Conservation (phyloP, 2,329 filamentous ascomycete species). For the Pseudocercospora eumusae region DNA sequence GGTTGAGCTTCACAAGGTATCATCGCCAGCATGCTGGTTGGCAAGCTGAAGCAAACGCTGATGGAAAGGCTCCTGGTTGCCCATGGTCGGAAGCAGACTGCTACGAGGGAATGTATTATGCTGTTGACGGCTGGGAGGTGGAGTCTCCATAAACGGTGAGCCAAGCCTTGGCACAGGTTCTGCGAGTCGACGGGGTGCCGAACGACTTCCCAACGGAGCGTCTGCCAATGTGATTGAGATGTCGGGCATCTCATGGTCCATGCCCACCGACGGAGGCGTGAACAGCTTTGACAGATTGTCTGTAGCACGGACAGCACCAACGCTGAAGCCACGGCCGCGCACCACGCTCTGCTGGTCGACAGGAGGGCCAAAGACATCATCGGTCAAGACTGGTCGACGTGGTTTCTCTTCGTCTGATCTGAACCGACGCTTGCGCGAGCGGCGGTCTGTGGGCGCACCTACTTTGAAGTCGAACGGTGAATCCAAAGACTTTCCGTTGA, state of each 20-base stretch:
- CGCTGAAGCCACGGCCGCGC: conserved; percentile 63
- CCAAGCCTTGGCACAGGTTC: conserved; percentile 49
- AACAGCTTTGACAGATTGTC: conserved; percentile 57
- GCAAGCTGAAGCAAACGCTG: conserved; percentile 38
- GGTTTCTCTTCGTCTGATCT: conserved; percentile 54
- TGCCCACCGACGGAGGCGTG: conserved; percentile 43
- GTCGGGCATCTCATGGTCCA: conserved; percentile 38
- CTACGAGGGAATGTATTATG: conserved; percentile 53
- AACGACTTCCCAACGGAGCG: conserved; percentile 31
- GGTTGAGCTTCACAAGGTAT: conserved; percentile 12
- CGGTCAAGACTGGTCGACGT: conserved; percentile 45
- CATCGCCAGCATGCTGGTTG: conserved; percentile 25
- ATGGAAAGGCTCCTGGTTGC: conserved; percentile 38
- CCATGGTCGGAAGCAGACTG: conserved; percentile 32
- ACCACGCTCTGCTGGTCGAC: conserved; percentile 58
- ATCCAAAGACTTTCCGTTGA: conserved; percentile 42
- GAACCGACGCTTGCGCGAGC: conserved; percentile 60
- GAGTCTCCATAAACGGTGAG: conserved; percentile 49
- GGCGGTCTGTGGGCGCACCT: conserved; percentile 52
- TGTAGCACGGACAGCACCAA: conserved; percentile 57
- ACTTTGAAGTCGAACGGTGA: conserved; percentile 59
- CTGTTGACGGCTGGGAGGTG: conserved; percentile 36
- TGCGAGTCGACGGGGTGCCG: conserved; percentile 40
- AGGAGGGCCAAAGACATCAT: conserved; percentile 49
- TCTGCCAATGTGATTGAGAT: conserved; percentile 27